Conservation (phyloP, 2,329 filamentous ascomycete species). For the Fusarium ramigenum region DNA sequence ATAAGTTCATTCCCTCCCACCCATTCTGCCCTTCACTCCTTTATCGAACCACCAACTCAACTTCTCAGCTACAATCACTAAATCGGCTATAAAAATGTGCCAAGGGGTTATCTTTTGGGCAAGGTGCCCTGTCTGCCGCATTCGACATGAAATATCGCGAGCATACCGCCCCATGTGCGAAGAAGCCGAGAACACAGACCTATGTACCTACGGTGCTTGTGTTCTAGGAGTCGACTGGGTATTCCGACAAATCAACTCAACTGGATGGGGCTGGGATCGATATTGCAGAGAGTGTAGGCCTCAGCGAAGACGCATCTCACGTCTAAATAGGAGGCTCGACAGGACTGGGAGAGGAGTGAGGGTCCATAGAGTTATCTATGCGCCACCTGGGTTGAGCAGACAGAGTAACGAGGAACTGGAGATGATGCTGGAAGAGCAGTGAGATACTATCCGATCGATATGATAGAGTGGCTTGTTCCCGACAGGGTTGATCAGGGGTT, state of each 20-base stretch:
- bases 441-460: not conserved
- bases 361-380: not conserved
- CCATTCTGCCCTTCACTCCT: not conserved
- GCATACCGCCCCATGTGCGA: constrained; percentile 17
- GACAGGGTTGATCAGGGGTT: not conserved
- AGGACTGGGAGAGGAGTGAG: not conserved
- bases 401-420: not conserved
- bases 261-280: constrained; percentile 1
- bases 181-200: not conserved
- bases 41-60: not conserved
- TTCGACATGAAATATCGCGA: constrained; percentile 16
- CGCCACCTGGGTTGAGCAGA: not conserved
- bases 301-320: not conserved
- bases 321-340: not conserved
- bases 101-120: constrained; percentile 20
- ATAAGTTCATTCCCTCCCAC: not conserved
- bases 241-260: not conserved
- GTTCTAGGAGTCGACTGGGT: not conserved
- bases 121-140: constrained; percentile 11
- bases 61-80: not conserved
- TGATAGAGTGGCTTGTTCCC: not conserved
- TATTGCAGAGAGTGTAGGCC: constrained; percentile 19
- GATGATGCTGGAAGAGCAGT: not conserved
- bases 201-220: constrained; percentile 10
- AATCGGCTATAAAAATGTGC: constrained; percentile 4